Conservation (phyloP, 2,329 filamentous ascomycete genomes). For the Clathrospora elynae region DNA sequence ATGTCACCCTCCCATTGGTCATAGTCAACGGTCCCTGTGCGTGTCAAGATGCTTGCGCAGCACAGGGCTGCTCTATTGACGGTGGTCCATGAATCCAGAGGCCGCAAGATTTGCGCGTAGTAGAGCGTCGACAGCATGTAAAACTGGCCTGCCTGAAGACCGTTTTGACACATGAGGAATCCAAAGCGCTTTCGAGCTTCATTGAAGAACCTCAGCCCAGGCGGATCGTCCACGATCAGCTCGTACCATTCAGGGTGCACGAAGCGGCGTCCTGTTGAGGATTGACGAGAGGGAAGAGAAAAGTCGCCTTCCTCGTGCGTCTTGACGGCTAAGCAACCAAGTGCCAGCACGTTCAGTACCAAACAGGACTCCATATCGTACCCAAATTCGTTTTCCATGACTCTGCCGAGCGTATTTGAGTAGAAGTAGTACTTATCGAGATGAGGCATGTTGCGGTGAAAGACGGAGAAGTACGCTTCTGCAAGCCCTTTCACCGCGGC, state of each 20-base stretch:
- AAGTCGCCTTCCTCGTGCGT: conserved; percentile 58
- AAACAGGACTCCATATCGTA: conserved; percentile 59
- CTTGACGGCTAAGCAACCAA: conserved; percentile 58
- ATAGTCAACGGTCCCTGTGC: conserved; percentile 50
- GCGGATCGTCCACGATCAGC: conserved; percentile 46
- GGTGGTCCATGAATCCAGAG: conserved; percentile 60
- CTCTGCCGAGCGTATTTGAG: conserved; percentile 55
- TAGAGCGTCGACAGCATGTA: conserved; percentile 59
- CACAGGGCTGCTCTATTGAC: conserved; percentile 59
- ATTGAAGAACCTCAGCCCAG: conserved; percentile 60
- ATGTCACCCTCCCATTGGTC: conserved; percentile 62
- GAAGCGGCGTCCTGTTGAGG: conserved; percentile 23
- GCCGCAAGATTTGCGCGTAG: conserved; percentile 59
- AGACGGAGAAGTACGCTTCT: conserved; percentile 60
- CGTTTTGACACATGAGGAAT: conserved; percentile 56
- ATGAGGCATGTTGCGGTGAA: conserved; percentile 59
- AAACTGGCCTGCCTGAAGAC: conserved; percentile 59
- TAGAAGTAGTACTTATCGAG: conserved; percentile 60
- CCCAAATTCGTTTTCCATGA: conserved; percentile 57
- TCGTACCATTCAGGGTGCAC: conserved; percentile 44
- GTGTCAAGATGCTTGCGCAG: conserved; percentile 56
- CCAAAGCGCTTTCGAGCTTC: conserved; percentile 59
- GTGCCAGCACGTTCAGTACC: conserved; percentile 57
- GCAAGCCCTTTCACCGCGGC: conserved; percentile 58
- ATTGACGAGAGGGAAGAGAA: conserved; percentile 46